Evolutionary conservation across 257 asterid species (phyloP).

Genomic region (Solanum appendiculatum): DNA sequence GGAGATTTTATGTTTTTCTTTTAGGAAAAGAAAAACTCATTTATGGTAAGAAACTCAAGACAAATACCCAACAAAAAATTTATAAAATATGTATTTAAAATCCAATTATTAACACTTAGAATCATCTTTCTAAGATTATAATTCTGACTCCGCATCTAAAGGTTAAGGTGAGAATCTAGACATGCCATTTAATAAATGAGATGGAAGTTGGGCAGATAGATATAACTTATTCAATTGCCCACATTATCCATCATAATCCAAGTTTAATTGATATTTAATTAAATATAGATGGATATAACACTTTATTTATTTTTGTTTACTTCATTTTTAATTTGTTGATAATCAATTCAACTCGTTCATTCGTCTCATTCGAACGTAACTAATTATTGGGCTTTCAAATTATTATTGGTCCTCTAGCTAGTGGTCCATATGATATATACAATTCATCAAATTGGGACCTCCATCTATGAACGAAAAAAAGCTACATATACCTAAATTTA

Average conservation of each 20-base stretch:
- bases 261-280: background rate
- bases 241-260: background rate
- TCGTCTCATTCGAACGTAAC: too few species aligned
- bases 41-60: too few species aligned
- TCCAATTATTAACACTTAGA: background rate
- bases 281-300: background rate
- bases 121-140: background rate
- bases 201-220: background rate
- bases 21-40: too few species aligned
- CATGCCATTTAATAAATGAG: background rate
- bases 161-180: background rate
- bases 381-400: too few species aligned
- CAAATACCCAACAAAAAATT: too few species aligned
- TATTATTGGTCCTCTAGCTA: background rate
- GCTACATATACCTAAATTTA: too few species aligned
- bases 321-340: too few species aligned
- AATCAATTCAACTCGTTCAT: background rate
- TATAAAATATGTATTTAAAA: too few species aligned
- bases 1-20: too few species aligned
- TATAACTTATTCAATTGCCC: background rate
- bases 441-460: too few species aligned
- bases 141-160: background rate
- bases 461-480: too few species aligned
- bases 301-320: background rate
- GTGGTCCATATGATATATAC: background rate